phyloP scores from a whole-genome alignment of 805 yeast genomes.

The Zygosaccharomyces pseudorouxii region DNA sequence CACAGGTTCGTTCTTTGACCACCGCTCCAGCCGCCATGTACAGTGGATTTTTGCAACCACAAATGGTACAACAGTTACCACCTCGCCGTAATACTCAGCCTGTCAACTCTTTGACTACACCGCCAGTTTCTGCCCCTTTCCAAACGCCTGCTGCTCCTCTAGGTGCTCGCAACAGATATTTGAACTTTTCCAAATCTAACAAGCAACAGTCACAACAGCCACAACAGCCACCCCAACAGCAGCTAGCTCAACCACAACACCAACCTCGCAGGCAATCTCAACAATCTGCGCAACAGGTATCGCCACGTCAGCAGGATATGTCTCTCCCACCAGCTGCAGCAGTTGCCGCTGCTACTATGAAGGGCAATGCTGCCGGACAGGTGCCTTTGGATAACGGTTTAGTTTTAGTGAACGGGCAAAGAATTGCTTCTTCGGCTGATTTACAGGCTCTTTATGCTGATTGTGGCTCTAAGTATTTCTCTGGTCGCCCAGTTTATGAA shows the following conservation, averaged over 20 bases:
- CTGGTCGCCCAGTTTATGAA: conserved; percentile 39
- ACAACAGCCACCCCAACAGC: conserved; percentile 7
- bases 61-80: conserved; percentile 1
- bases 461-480: conserved; percentile 52
- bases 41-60: conserved; percentile 5
- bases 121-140: conserved; percentile 5
- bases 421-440: conserved; percentile 56
- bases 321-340: conserved; percentile 2
- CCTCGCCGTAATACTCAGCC: conserved; percentile 16
- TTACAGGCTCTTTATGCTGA: conserved; percentile 45
- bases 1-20: conserved; percentile 4
- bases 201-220: conserved; percentile 14
- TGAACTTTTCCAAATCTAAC: conserved; percentile 10
- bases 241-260: conserved; percentile 9
- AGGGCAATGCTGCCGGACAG: conserved; percentile 9
- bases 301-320: conserved; percentile 11
- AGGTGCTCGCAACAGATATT: conserved; percentile 10
- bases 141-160: conserved; percentile 3
- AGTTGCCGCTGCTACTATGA: conserved; percentile 7
- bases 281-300: background rate
- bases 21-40: conserved; percentile 14
- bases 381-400: conserved; percentile 57
- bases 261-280: background rate
- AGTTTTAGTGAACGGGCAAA: conserved; percentile 47
- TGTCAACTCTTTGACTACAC: conserved; percentile 7